These are phyloP conservation scores for Athelia psychrophila DNA, from an alignment of 1,284 basidiomycete genomes.

Conservation along the genomic window DNA sequence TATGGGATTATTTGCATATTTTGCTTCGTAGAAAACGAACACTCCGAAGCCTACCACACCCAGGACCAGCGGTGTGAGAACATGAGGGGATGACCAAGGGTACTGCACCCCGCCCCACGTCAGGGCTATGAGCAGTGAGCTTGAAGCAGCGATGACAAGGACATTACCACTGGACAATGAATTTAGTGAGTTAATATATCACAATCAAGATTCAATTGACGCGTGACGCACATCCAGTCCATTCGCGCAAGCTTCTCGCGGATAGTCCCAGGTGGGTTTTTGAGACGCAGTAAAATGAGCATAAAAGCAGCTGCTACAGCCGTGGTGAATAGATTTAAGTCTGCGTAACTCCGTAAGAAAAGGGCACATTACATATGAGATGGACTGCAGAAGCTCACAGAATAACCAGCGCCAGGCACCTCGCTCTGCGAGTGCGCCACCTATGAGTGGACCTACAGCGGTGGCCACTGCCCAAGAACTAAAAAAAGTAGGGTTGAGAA, in stretches of 20 bases:
- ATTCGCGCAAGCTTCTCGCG: conserved; percentile 28
- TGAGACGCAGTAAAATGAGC: conserved; percentile 33
- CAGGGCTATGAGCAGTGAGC: conserved; percentile 27
- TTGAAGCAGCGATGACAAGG: conserved; percentile 28
- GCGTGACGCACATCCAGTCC: conserved; percentile 35
- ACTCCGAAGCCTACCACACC: conserved; percentile 23
- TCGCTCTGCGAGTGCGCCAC: conserved; percentile 30
- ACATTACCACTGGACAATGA: conserved; percentile 30
- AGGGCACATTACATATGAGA: background rate
- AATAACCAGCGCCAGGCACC: conserved; percentile 40
- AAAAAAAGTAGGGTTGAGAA: conserved; percentile 1
- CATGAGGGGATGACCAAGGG: conserved; percentile 30
- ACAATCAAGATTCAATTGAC: background rate
- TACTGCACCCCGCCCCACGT: conserved; percentile 34
- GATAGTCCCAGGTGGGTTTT: conserved; percentile 30
- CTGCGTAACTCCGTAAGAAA: conserved; percentile 12
- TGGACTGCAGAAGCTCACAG: conserved; percentile 20
- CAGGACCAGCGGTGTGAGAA: conserved; percentile 33
- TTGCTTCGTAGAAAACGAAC: conserved; percentile 21
- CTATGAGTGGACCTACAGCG: conserved; percentile 33
- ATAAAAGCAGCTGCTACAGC: conserved; percentile 34
- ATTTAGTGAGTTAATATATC: background rate
- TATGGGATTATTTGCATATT: conserved; percentile 17
- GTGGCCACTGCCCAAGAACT: conserved; percentile 31
- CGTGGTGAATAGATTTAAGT: conserved; percentile 43